A percentile compares a stretch with the other conserved stretches of the same genome.
phyloP scores from a whole-genome alignment of 305 asterid genomes.

The Fraxinus velutina region DNA sequence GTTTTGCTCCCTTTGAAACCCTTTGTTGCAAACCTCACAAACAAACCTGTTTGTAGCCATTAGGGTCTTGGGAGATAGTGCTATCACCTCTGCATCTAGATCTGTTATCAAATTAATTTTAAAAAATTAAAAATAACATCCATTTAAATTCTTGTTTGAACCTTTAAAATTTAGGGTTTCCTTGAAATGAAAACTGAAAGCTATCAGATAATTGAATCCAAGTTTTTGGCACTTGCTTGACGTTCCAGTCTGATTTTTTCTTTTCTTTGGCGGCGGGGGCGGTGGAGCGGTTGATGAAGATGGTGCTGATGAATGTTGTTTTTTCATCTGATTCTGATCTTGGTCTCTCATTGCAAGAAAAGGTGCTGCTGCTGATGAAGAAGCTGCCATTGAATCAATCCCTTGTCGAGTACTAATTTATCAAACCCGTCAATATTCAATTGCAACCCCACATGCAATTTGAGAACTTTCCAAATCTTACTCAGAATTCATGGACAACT shows the following conservation, averaged over 20 bases:
- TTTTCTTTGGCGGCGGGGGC: slow-evolving; percentile 35
- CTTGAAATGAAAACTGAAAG: not conserved
- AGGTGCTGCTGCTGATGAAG: slow-evolving; percentile 45
- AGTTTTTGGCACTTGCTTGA: slow-evolving; percentile 60
- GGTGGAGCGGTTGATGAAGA: slow-evolving; percentile 24
- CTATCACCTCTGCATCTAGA: slow-evolving; percentile 77
- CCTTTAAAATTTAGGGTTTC: slow-evolving; percentile 22
- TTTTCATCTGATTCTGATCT: slow-evolving; percentile 38
- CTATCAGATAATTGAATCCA: not conserved
- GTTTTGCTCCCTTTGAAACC: slow-evolving; percentile 78
- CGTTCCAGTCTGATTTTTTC: slow-evolving; percentile 75
- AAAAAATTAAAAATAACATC: not conserved
- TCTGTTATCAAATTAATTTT: slow-evolving; percentile 29
- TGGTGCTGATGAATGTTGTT: slow-evolving; percentile 23
- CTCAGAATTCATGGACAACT: not conserved
- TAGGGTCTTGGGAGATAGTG: slow-evolving; percentile 77
- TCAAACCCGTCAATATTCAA: not conserved
- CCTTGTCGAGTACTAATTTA: not conserved
- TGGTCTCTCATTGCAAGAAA: slow-evolving; percentile 55
- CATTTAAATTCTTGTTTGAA: not conserved
- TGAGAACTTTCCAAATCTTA: not conserved
- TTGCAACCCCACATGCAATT: slow-evolving; percentile 13
- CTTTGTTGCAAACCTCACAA: slow-evolving; percentile 82
- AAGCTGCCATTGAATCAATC: slow-evolving; percentile 37
- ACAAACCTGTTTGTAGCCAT: slow-evolving; percentile 82